Conservation (phyloP, 2,329 filamentous ascomycete genomes). For the Coniosporium tulheliwenetii region DNA sequence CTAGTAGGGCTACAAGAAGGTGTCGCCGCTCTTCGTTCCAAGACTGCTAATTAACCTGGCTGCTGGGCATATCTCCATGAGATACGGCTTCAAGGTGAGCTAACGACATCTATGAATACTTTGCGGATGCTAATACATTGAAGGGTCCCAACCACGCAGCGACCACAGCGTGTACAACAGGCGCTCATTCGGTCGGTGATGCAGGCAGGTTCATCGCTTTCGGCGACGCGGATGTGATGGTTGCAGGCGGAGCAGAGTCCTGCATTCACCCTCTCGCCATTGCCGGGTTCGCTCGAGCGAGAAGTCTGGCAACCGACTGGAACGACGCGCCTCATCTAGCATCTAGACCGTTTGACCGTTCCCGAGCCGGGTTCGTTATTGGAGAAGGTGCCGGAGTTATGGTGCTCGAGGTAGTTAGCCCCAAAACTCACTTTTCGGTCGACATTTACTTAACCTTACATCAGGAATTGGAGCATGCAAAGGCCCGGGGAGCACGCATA, state of each 20-base stretch:
- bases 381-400: slow-evolving; percentile 82
- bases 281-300: slow-evolving; percentile 75
- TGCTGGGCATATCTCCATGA: slow-evolving; percentile 89
- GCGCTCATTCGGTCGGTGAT: slow-evolving; percentile 86
- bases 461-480: slow-evolving; percentile 72
- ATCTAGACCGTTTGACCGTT: slow-evolving; percentile 75
- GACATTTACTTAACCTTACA: neutral
- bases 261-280: slow-evolving; percentile 92
- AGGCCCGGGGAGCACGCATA: slow-evolving; percentile 58
- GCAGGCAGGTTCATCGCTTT: slow-evolving; percentile 83
- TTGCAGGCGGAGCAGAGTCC: slow-evolving; percentile 88
- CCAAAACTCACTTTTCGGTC: slow-evolving; percentile 2
- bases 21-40: slow-evolving; percentile 87
- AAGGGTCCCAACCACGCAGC: slow-evolving; percentile 82
- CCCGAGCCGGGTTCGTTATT: slow-evolving; percentile 76
- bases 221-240: slow-evolving; percentile 86
- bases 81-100: slow-evolving; percentile 55
- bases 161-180: slow-evolving; percentile 92
- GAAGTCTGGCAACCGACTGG: slow-evolving; percentile 69
- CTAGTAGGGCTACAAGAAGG: slow-evolving; percentile 70
- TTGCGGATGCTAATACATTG: neutral
- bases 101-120: neutral
- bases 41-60: slow-evolving; percentile 88
- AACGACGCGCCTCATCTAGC: slow-evolving; percentile 56
- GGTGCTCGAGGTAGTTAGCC: slow-evolving; percentile 50